Conservation (phyloP, 2,329 filamentous ascomycete species). For the Apiospora sp. region DNA sequence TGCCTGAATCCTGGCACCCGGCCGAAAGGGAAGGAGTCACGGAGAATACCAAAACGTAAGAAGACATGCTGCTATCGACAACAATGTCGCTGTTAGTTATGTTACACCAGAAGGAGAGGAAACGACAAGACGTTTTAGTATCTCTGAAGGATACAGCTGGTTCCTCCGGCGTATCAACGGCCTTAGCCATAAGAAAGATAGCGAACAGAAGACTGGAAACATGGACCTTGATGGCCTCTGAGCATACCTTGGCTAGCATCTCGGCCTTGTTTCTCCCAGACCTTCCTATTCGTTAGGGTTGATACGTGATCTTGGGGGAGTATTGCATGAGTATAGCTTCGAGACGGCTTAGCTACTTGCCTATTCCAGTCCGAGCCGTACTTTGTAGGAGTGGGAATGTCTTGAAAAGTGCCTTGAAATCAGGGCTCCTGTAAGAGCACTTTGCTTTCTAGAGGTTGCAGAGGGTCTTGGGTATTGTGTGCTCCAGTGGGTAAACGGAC, state of each 20-base stretch:
- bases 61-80: not conserved
- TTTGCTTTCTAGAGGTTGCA: not conserved
- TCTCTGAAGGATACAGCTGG: not conserved
- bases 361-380: constrained; percentile 1
- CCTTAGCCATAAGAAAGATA: not conserved
- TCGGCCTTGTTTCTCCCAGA: not conserved
- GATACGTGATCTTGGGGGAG: constrained; percentile 12
- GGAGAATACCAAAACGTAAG: not conserved
- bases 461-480: not conserved
- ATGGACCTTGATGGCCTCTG: constrained; percentile 2
- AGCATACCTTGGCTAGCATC: not conserved
- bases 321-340: constrained; percentile 8
- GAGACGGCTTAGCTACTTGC: not conserved
- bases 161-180: too few relatives aligned
- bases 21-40: not conserved
- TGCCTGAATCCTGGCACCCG: not conserved
- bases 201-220: not conserved
- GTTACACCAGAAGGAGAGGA: not conserved
- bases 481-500: not conserved
- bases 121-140: not conserved
- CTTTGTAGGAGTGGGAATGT: not conserved
- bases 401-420: not conserved
- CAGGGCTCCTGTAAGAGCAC: not conserved
- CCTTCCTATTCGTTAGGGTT: constrained; percentile 13
- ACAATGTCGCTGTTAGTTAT: too few relatives aligned